Percentiles rank a stretch among this genome's conserved stretches.
These are phyloP conservation scores for Cadophora gregata DNA, from an alignment of 2,329 filamentous ascomycete genomes.

Conservation along the genomic window DNA sequence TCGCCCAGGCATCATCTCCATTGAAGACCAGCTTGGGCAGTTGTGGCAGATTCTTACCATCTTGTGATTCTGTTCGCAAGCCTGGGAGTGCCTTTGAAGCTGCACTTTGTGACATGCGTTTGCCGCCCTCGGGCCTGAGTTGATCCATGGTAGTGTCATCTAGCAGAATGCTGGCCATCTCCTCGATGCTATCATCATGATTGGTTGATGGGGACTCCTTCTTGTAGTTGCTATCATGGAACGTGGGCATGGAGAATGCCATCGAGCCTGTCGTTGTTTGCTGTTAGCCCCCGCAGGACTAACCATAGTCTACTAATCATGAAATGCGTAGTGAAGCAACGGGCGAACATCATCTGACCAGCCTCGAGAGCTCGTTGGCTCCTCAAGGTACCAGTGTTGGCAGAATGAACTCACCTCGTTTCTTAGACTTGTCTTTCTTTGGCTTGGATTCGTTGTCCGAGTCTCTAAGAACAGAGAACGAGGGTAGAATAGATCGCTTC, in stretches of 20 bases:
- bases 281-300: neutral
- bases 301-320: neutral
- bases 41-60: conserved; percentile 30
- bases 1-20: conserved; percentile 33
- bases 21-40: conserved; percentile 30
- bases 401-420: conserved; percentile 20
- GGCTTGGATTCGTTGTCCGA: conserved; percentile 20
- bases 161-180: conserved; percentile 36
- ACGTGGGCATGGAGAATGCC: conserved; percentile 8
- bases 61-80: conserved; percentile 5
- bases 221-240: conserved; percentile 16
- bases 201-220: conserved; percentile 12
- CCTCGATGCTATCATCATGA: conserved; percentile 36
- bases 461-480: conserved; percentile 32
- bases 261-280: neutral
- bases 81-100: conserved; percentile 17
- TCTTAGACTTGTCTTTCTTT: conserved; percentile 21
- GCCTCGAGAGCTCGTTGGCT: neutral
- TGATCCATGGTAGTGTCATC: conserved; percentile 34
- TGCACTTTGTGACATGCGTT: conserved; percentile 28
- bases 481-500: conserved; percentile 34
- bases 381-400: neutral
- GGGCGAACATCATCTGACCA: neutral
- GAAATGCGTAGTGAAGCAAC: neutral
- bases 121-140: conserved; percentile 25